These are phyloP conservation scores for Durio zibethinus DNA, from an alignment of 345 rosid species.

Conservation along the genomic window DNA sequence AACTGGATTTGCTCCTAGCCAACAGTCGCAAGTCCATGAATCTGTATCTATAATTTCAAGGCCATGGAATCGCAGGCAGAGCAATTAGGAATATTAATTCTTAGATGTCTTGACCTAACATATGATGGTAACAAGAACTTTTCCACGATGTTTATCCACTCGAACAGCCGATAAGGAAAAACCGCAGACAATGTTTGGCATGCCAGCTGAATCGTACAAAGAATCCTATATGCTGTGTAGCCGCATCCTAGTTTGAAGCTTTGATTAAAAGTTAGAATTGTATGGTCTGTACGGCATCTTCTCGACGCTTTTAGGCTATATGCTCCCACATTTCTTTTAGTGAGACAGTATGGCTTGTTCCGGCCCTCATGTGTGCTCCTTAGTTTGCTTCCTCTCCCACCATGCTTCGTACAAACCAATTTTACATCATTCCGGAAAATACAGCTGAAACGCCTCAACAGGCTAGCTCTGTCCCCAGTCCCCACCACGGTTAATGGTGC, in stretches of 20 bases:
- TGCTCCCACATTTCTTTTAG: background rate
- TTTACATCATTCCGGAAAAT: constrained; percentile 14
- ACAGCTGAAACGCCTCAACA: background rate
- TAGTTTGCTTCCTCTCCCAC: background rate
- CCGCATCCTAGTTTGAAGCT: background rate
- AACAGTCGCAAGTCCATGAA: background rate
- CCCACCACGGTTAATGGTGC: constrained; percentile 5
- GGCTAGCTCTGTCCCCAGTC: constrained; percentile 4
- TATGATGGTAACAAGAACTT: background rate
- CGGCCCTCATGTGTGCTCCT: constrained; percentile 4
- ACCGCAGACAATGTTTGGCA: background rate
- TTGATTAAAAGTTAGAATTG: background rate
- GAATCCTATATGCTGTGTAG: background rate
- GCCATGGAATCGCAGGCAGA: background rate
- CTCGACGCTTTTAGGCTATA: background rate
- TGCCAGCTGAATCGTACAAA: background rate
- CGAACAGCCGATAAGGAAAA: background rate
- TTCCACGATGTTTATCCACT: background rate
- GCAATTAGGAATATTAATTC: background rate
- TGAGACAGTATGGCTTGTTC: background rate
- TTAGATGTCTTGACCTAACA: background rate
- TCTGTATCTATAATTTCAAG: background rate
- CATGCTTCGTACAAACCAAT: background rate
- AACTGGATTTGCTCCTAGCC: background rate
- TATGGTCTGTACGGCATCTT: background rate